Conservation (phyloP, 192 early-diverging fungal genomes). For the Phycomyces blakesleeanus region DNA sequence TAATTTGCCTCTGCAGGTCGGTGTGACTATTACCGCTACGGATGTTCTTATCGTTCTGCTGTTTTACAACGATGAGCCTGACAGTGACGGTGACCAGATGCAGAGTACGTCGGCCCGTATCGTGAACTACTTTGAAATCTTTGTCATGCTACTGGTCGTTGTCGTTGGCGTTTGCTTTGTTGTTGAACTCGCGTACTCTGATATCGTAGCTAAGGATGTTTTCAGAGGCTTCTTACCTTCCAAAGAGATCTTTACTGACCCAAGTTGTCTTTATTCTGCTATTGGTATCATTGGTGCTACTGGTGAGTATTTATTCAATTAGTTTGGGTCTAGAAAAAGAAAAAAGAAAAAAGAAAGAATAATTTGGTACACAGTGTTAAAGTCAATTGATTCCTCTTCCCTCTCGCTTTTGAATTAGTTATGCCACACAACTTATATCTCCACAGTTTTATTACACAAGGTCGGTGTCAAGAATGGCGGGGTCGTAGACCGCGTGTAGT, state of each 20-base stretch:
- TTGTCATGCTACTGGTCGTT: constrained; percentile 64
- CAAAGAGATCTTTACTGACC: constrained; percentile 51
- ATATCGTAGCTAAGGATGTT: constrained; percentile 59
- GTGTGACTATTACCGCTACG: constrained; percentile 66
- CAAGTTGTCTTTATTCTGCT: constrained; percentile 59
- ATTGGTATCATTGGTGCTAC: constrained; percentile 86
- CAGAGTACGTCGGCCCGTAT: constrained; percentile 31
- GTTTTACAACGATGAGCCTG: constrained; percentile 47
- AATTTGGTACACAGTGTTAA: not conserved
- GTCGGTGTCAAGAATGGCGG: constrained; percentile 41
- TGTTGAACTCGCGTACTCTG: constrained; percentile 52
- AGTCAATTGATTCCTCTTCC: not conserved
- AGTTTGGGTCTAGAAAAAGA: too few relatives aligned
- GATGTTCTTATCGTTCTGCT: constrained; percentile 73
- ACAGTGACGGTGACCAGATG: not conserved
- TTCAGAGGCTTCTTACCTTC: constrained; percentile 60
- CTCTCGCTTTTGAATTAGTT: not conserved
- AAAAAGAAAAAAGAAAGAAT: not conserved
- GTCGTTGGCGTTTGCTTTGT: constrained; percentile 67
- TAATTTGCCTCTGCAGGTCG: constrained; percentile 60
- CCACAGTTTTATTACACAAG: constrained; percentile 71
- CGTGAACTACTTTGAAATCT: constrained; percentile 58
- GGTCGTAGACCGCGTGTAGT: constrained; percentile 12
- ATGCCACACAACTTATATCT: constrained; percentile 80
- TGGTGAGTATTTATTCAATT: constrained; percentile 47